A percentile compares a stretch with the other conserved stretches of the same genome.
Conservation (phyloP, 208 protist genomes). For the Leptomonas pyrrhocoris region DNA sequence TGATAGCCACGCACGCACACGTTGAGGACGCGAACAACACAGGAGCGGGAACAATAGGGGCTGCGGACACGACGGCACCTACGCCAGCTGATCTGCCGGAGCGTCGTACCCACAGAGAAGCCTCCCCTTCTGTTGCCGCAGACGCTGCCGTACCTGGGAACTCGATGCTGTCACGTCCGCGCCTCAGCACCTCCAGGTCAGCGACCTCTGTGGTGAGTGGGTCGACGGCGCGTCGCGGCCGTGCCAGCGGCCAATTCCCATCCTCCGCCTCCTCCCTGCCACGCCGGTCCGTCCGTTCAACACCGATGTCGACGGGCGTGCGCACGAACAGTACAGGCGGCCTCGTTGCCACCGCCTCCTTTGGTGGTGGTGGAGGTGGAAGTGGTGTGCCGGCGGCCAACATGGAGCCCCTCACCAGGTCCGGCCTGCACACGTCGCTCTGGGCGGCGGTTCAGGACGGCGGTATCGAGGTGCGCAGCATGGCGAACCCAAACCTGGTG, state of each 20-base stretch:
- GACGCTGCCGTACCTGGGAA: not conserved
- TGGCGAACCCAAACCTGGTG: constrained; percentile 42
- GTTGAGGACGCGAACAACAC: not conserved
- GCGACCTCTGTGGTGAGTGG: constrained; percentile 2
- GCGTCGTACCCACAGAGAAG: not conserved
- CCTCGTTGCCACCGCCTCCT: too few relatives aligned
- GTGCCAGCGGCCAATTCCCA: not conserved
- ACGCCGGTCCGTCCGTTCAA: not conserved
- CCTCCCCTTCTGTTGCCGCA: not conserved
- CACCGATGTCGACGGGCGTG: not conserved
- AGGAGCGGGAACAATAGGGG: not conserved
- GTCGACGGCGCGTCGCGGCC: not conserved
- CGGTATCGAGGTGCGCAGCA: constrained; percentile 64
- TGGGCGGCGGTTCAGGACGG: constrained; percentile 68
- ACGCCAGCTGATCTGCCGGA: not conserved
- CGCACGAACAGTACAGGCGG: constrained; percentile 3
- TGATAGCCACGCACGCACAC: too few relatives aligned
- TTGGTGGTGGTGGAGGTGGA: not conserved
- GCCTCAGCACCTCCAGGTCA: not conserved
- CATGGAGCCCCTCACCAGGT: constrained; percentile 31
- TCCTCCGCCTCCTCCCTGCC: constrained; percentile 14
- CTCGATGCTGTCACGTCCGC: not conserved
- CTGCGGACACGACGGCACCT: not conserved
- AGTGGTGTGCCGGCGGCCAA: constrained; percentile 26
- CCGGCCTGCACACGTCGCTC: constrained; percentile 49